phyloP scores from a whole-genome alignment of 2,329 filamentous ascomycete species.

The Pseudogymnoascus pannorum region DNA sequence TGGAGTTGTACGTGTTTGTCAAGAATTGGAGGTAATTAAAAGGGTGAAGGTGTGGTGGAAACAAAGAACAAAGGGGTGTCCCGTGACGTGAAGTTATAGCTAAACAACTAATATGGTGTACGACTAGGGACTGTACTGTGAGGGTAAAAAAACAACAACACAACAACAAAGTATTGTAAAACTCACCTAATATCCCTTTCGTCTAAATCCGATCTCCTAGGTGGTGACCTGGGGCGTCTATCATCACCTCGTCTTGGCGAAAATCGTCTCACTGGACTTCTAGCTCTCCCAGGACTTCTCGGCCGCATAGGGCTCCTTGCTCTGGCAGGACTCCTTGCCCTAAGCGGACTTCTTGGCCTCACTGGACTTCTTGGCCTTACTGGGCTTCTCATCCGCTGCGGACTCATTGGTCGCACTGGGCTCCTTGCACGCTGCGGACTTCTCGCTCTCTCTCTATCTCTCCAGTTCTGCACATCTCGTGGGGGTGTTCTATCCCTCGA shows the following conservation, averaged over 20 bases:
- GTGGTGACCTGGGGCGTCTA: constrained; percentile 30
- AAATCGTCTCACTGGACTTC: constrained; percentile 27
- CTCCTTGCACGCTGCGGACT: constrained; percentile 4
- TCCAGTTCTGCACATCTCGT: constrained; percentile 16
- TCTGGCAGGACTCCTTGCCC: constrained; percentile 34
- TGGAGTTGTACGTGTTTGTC: not conserved
- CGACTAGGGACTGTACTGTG: not conserved
- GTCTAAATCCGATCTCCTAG: constrained; percentile 26
- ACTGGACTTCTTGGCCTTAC: constrained; percentile 21
- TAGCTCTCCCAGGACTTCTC: constrained; percentile 14
- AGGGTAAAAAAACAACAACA: not conserved
- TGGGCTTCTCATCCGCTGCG: constrained; percentile 6
- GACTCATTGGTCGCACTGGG: not conserved
- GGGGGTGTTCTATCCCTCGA: constrained; percentile 25
- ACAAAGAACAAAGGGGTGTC: not conserved
- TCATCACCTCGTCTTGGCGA: constrained; percentile 31
- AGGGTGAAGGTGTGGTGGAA: not conserved
- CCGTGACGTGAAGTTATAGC: not conserved
- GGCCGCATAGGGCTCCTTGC: constrained; percentile 21
- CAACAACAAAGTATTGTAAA: not conserved
- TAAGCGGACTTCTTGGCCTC: constrained; percentile 30
- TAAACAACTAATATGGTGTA: not conserved
- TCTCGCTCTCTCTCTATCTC: constrained; percentile 13
- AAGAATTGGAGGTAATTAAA: not conserved
- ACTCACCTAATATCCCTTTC: constrained; percentile 12